A percentile compares a stretch with the other conserved stretches of the same genome.
Conservation (phyloP, 1,284 basidiomycete species). For the Sporisorium reilianum region DNA sequence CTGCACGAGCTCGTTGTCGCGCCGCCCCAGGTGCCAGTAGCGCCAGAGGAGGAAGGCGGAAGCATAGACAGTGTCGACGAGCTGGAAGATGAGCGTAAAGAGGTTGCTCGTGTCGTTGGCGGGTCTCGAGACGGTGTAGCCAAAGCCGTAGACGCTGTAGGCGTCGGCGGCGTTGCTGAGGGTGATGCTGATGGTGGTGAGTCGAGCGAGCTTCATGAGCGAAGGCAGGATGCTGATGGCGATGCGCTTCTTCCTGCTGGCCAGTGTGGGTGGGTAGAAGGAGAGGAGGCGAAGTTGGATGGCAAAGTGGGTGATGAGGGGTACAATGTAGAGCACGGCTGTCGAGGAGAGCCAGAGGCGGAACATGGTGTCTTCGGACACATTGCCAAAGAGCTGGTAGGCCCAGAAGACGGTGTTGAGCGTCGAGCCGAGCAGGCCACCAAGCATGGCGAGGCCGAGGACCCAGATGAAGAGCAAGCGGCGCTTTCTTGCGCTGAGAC, state of each 20-base stretch:
- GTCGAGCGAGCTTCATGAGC: slow-evolving; percentile 41
- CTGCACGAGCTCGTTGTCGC: slow-evolving; percentile 42
- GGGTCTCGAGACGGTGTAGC: slow-evolving; percentile 22
- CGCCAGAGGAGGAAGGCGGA: slow-evolving; percentile 46
- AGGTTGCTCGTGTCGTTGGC: slow-evolving; percentile 42
- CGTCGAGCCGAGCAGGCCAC: slow-evolving; percentile 49
- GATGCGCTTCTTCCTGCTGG: slow-evolving; percentile 39
- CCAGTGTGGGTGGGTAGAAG: slow-evolving; percentile 51
- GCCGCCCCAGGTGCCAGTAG: slow-evolving; percentile 48
- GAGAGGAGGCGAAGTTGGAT: slow-evolving; percentile 48
- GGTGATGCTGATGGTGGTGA: slow-evolving; percentile 46
- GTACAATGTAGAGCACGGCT: slow-evolving; percentile 51
- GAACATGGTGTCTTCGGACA: slow-evolving; percentile 35
- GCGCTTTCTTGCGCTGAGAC: slow-evolving; percentile 45
- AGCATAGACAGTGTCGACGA: slow-evolving; percentile 47
- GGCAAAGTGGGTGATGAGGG: slow-evolving; percentile 49
- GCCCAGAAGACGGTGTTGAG: slow-evolving; percentile 59
- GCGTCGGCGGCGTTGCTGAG: slow-evolving; percentile 15
- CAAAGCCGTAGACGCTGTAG: slow-evolving; percentile 20
- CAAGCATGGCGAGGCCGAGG: slow-evolving; percentile 48
- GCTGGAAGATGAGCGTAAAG: slow-evolving; percentile 45
- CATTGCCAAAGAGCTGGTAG: slow-evolving; percentile 47
- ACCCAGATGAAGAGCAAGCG: slow-evolving; percentile 47
- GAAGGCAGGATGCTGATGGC: slow-evolving; percentile 42
- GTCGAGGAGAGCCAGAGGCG: slow-evolving; percentile 49